Conservation (phyloP, 2,329 filamentous ascomycete species). For the Alternaria dauci region DNA sequence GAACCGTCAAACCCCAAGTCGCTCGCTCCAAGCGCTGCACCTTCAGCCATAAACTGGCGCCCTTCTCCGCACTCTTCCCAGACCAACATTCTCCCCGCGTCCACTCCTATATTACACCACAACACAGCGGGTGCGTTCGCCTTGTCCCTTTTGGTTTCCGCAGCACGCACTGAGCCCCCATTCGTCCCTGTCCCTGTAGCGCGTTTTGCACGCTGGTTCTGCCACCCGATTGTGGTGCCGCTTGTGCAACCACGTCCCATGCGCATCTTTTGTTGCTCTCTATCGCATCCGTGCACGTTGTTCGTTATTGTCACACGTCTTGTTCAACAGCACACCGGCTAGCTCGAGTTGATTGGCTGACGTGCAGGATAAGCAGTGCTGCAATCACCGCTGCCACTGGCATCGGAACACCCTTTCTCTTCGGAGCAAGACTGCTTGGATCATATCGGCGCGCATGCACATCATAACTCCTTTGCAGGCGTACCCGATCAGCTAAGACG, state of each 20-base stretch:
- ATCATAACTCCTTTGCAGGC: conserved; percentile 55
- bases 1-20: conserved; percentile 28
- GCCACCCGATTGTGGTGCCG: conserved; percentile 47
- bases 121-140: conserved; percentile 34
- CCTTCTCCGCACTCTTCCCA: conserved; percentile 50
- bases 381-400: conserved; percentile 53
- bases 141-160: conserved; percentile 30
- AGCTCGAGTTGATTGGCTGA: conserved; percentile 52
- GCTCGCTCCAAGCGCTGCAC: conserved; percentile 37
- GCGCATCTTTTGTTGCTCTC: conserved; percentile 34
- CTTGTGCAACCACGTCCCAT: conserved; percentile 48
- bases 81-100: conserved; percentile 43
- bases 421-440: conserved; percentile 58
- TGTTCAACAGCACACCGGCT: conserved; percentile 43
- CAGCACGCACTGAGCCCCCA: conserved; percentile 43
- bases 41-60: conserved; percentile 43
- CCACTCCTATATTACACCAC: conserved; percentile 42
- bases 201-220: conserved; percentile 43
- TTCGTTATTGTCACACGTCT: conserved; percentile 49
- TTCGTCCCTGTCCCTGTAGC: conserved; percentile 44
- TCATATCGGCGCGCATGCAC: conserved; percentile 55
- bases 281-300: conserved; percentile 46
- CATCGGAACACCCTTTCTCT: conserved; percentile 54
- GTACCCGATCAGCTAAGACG: conserved; percentile 61
- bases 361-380: conserved; percentile 54